Evolutionary conservation across 495 filamentous ascomycete genomes (phyloP).

Genomic region (Apodospora peruviana): DNA sequence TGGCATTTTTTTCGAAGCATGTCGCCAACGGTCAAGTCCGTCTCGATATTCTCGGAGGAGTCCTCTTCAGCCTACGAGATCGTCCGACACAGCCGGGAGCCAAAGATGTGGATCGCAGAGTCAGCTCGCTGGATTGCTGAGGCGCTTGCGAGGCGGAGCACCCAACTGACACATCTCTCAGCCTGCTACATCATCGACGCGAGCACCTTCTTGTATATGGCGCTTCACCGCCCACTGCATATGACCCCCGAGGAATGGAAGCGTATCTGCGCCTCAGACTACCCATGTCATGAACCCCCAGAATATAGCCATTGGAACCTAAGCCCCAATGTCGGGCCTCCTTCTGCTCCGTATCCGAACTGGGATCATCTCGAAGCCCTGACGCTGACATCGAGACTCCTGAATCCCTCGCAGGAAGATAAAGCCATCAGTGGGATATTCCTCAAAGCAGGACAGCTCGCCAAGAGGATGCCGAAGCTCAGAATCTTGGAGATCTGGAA

Average conservation of each 20-base stretch:
- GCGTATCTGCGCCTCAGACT: background rate
- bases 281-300: too few species aligned
- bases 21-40: background rate
- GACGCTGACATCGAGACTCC: background rate
- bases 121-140: background rate
- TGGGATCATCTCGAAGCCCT: background rate
- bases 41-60: background rate
- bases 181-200: background rate
- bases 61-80: background rate
- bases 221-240: background rate
- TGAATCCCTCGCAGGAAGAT: background rate
- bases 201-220: background rate
- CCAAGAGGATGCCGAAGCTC: background rate
- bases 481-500: background rate
- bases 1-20: background rate
- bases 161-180: background rate
- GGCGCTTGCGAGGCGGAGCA: background rate
- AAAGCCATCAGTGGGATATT: background rate
- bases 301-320: too few species aligned
- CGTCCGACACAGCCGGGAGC: too few species aligned
- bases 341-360: background rate
- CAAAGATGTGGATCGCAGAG: background rate
- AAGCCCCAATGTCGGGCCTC: background rate
- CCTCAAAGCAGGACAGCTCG: background rate
- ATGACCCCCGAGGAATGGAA: background rate